Conservation (phyloP, 345 rosid genomes). For the Heritiera fomes region DNA sequence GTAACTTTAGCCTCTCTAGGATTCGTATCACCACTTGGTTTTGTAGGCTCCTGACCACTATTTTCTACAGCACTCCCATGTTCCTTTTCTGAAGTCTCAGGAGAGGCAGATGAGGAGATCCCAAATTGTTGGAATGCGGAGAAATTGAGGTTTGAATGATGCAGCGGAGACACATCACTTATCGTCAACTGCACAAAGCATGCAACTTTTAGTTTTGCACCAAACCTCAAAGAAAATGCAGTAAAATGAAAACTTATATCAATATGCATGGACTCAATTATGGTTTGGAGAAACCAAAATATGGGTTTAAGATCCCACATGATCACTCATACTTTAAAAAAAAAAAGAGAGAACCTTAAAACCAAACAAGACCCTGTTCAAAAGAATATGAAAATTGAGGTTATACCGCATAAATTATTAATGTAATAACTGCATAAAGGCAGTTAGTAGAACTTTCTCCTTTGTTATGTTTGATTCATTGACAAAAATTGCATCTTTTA, state of each 20-base stretch:
- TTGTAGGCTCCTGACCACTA: constrained; percentile 27
- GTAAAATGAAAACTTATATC: background rate
- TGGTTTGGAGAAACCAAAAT: background rate
- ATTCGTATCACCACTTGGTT: constrained; percentile 26
- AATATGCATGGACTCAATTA: background rate
- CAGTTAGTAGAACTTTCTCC: background rate
- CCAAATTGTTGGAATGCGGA: constrained; percentile 51
- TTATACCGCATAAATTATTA: background rate
- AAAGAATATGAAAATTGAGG: background rate
- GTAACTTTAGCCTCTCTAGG: constrained; percentile 28
- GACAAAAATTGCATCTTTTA: background rate
- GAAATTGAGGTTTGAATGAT: constrained; percentile 39
- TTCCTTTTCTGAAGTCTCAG: constrained; percentile 51
- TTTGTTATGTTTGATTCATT: background rate
- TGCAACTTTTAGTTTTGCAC: background rate
- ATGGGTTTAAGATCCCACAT: background rate
- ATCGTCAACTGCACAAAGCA: constrained; percentile 40
- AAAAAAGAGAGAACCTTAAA: constrained; percentile 1
- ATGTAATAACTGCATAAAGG: background rate
- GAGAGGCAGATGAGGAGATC: constrained; percentile 63
- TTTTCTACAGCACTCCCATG: constrained; percentile 28
- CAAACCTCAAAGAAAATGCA: no score
- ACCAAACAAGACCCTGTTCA: background rate
- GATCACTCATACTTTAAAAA: background rate
- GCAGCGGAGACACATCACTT: constrained; percentile 44